Conservation (phyloP, 2,329 filamentous ascomycete species). For the Parastagonospora avenae region DNA sequence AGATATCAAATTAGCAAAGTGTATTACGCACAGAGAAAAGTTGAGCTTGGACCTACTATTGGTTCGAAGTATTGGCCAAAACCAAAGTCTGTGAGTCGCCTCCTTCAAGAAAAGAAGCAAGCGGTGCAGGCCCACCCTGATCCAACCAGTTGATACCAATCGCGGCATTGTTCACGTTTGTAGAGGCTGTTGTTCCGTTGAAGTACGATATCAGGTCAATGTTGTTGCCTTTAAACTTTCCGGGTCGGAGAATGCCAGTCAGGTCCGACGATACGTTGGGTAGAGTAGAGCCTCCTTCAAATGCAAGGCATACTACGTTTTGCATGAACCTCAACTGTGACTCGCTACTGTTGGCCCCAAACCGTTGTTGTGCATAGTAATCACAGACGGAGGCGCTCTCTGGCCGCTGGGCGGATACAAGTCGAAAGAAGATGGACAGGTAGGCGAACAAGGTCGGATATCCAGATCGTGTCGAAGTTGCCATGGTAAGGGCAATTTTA, state of each 20-base stretch:
- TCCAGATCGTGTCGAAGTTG: neutral
- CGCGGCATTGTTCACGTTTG: constrained; percentile 5
- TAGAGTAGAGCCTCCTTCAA: constrained; percentile 1
- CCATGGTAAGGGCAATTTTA: neutral
- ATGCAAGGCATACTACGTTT: constrained; percentile 3
- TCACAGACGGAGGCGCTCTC: constrained; percentile 1
- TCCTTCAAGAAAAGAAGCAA: constrained; percentile 3
- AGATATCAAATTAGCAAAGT: neutral
- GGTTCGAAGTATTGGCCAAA: constrained; percentile 1
- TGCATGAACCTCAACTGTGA: constrained; percentile 3
- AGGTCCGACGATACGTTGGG: constrained; percentile 2
- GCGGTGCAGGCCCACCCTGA: constrained; percentile 2
- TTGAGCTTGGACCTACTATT: neutral
- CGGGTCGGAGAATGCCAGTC: constrained; percentile 1
- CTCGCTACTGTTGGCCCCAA: constrained; percentile 1
- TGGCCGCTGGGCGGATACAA: neutral
- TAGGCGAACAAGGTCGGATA: neutral
- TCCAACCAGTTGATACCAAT: constrained; percentile 6
- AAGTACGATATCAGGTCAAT: constrained; percentile 2
- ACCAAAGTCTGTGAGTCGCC: neutral
- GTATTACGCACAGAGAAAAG: neutral
- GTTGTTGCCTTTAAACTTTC: neutral
- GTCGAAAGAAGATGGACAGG: neutral
- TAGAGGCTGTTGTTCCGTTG: constrained; percentile 2
- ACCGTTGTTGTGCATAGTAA: constrained; percentile 1